Evolutionary conservation across 192 early-diverging fungal genomes (phyloP), one percentile per base, ranked within the genome.

Genomic region (Phlyctochytrium planicorne): DNA sequence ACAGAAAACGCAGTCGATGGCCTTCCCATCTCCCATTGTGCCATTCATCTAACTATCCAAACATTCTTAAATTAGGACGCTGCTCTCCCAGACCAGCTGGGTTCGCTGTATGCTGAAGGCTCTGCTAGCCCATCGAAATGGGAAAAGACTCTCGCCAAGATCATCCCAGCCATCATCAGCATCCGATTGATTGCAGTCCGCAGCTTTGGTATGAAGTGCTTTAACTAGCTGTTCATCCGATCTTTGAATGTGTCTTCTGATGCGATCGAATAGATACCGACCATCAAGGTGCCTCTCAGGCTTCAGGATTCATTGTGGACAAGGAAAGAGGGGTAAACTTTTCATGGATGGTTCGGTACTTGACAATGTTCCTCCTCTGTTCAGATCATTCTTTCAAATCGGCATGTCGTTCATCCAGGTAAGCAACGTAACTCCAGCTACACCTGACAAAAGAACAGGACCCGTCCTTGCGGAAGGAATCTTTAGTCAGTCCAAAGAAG

Each of bases 241-340:
- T 50, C 40, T 50, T 14, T 14, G n/a, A 10, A 69, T 40, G 3
- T 4, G 31, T 31, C 33, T 20, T 12, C n/a, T 65, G 36, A 29
- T 40, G 50, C 3, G 1, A 1, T 17, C 6, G 30, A 29, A 24
- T 85, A 82, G 90, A 91, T 69, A 91, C 89, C 1, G 89, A 91
- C 79, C 75, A 79, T 79, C 59, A 68, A 35, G 78, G 87, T 32
- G 84, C 84, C 2, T 89, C 87, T 55, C 86, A 92, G 70, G 91
- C 91, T 29, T 84, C 87, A 29, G 91, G 91, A 14, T 92, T 92
- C 69, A 84, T 92, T 65, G 90, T 92, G 17, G 91, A 92, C 78
- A 84, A 86, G 34, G 75, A 80, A 68, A 74, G 79, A 24, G 90
- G 89, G 27, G 78, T 88, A 33, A 84, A 83, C 34, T 20, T 30